phyloP scores from a whole-genome alignment of 257 asterid genomes.

The Nemophila menziesii region DNA sequence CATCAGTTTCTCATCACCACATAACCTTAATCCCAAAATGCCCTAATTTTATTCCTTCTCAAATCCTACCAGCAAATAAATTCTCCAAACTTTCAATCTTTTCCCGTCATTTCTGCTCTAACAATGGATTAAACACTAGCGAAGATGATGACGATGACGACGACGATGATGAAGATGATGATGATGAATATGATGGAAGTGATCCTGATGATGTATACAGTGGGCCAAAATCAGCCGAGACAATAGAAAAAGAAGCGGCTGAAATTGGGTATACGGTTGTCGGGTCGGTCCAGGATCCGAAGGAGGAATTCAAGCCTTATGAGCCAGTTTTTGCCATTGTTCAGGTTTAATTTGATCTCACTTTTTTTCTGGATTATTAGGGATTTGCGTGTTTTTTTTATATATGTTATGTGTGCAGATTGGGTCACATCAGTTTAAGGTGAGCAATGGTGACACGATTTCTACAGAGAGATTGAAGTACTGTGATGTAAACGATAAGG shows the following conservation, averaged over 20 bases:
- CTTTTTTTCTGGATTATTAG: background rate
- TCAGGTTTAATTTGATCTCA: conserved; percentile 34
- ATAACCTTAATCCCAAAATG: conserved; percentile 20
- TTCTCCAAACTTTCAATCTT: background rate
- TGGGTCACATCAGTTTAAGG: conserved; percentile 95
- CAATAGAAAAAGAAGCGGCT: conserved; percentile 22
- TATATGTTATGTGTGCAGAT: conserved; percentile 22
- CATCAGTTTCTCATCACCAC: conserved; percentile 19
- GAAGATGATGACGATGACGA: conserved; percentile 6
- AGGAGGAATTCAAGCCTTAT: conserved; percentile 43
- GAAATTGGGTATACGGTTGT: conserved; percentile 71
- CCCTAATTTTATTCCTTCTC: conserved; percentile 4
- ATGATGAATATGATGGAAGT: background rate
- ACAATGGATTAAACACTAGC: conserved; percentile 3
- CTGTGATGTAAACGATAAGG: conserved; percentile 89
- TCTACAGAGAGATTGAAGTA: conserved; percentile 71
- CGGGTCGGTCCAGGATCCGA: conserved; percentile 54
- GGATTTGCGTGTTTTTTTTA: background rate
- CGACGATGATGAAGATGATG: background rate
- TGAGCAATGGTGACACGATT: conserved; percentile 76
- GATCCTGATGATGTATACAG: conserved; percentile 4
- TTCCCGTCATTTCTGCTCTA: conserved; percentile 11
- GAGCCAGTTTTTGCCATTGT: conserved; percentile 73
- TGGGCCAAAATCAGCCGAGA: conserved; percentile 13
- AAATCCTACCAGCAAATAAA: conserved; percentile 10